These are phyloP conservation scores for Fusarium incarnatum DNA, from an alignment of 2,329 filamentous ascomycete species.

Conservation along the genomic window DNA sequence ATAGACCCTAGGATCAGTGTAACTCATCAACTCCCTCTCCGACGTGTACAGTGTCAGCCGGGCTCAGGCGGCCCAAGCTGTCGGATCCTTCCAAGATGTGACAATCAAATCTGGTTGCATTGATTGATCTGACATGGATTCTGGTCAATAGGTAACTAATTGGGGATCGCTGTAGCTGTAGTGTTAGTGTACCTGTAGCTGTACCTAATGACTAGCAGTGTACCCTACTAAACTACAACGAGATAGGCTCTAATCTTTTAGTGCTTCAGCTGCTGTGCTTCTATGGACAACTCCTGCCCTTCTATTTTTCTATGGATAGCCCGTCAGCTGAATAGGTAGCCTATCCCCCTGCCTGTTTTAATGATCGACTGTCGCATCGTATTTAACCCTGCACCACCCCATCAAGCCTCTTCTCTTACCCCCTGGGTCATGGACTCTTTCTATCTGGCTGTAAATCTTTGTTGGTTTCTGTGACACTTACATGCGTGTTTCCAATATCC, in stretches of 20 bases:
- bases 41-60: slow-evolving; percentile 40
- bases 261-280: slow-evolving; percentile 17
- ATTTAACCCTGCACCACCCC: slow-evolving; percentile 39
- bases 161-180: background rate
- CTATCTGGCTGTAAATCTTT: background rate
- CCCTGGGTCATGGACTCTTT: background rate
- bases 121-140: slow-evolving; percentile 29
- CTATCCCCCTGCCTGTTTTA: background rate
- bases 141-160: background rate
- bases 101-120: slow-evolving; percentile 44
- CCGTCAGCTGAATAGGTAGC: background rate
- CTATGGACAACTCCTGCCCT: background rate
- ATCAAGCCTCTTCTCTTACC: background rate
- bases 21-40: slow-evolving; percentile 31
- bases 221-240: background rate
- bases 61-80: slow-evolving; percentile 44
- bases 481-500: slow-evolving; percentile 28
- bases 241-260: slow-evolving; percentile 16
- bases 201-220: background rate
- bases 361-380: slow-evolving; percentile 15
- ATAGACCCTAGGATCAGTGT: slow-evolving; percentile 6
- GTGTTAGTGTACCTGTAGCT: slow-evolving; percentile 7
- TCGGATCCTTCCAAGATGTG: slow-evolving; percentile 44
- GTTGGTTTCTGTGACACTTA: slow-evolving; percentile 32
- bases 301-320: background rate